Evolutionary conservation across 257 asterid species (phyloP).

Genomic region (Nyctanthes arbortristis): DNA sequence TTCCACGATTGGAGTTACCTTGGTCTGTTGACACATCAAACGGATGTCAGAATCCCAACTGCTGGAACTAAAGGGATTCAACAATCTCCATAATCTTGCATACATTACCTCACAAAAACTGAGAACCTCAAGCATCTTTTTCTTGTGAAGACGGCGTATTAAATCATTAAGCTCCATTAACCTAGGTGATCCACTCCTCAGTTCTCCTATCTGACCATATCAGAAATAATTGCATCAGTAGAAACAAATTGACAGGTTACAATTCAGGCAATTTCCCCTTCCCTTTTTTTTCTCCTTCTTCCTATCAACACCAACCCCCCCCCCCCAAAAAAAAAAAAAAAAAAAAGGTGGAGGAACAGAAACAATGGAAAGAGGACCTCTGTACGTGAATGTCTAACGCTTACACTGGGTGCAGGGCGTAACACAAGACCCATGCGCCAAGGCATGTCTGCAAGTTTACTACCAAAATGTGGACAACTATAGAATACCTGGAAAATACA

Average conservation of each 20-base stretch:
- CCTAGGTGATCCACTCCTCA: slow-evolving; percentile 98
- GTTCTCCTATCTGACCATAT: slow-evolving; percentile 81
- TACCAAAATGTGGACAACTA: slow-evolving; percentile 98
- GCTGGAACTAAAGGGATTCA: slow-evolving; percentile 18
- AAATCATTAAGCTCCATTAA: slow-evolving; percentile 89
- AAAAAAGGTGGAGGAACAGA: slow-evolving; percentile 6
- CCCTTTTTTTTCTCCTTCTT: no score
- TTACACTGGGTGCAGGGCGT: slow-evolving; percentile 98
- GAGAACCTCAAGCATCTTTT: slow-evolving; percentile 81
- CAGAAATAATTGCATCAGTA: slow-evolving; percentile 27
- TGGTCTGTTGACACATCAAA: slow-evolving; percentile 64
- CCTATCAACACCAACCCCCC: no score
- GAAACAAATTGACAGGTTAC: slow-evolving; percentile 8
- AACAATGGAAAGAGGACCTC: neutral
- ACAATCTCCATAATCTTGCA: neutral
- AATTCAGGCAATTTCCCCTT: slow-evolving; percentile 14
- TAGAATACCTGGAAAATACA: slow-evolving; percentile 73
- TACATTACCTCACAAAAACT: slow-evolving; percentile 87
- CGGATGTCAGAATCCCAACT: slow-evolving; percentile 28
- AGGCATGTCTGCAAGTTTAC: slow-evolving; percentile 99
- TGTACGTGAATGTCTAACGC: slow-evolving; percentile 32
- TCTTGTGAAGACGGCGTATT: slow-evolving; percentile 68
- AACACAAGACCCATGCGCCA: slow-evolving; percentile 98
- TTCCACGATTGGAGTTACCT: slow-evolving; percentile 96
- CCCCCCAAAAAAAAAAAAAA: no score